Conservation (phyloP, 805 yeast species). For the Ogataea kodamae region DNA sequence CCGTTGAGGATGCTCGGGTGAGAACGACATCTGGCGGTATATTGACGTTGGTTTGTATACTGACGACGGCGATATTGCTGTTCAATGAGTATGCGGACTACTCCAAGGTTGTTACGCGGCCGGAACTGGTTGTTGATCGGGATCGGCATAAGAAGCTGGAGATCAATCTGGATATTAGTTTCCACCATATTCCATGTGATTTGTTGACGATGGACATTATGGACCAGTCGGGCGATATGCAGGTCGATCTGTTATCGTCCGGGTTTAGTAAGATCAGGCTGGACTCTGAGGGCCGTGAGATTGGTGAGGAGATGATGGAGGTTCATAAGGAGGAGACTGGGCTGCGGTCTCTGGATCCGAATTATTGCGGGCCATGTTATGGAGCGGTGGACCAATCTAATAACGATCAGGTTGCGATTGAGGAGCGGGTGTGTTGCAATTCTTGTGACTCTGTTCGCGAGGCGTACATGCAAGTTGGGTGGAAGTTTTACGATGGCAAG, state of each 20-base stretch:
- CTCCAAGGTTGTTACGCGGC: conserved; percentile 61
- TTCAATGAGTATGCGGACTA: conserved; percentile 76
- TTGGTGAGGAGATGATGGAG: conserved; percentile 38
- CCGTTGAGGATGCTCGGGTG: conserved; percentile 89
- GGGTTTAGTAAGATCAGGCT: conserved; percentile 73
- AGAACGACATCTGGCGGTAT: conserved; percentile 88
- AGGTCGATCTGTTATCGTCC: conserved; percentile 63
- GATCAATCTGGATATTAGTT: conserved; percentile 75
- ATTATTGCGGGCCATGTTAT: conserved; percentile 86
- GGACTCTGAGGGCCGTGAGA: conserved; percentile 46
- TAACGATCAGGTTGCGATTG: conserved; percentile 37
- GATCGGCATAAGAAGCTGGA: conserved; percentile 72
- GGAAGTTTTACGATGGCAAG: conserved; percentile 90
- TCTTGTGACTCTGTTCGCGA: conserved; percentile 75
- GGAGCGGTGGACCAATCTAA: conserved; percentile 67
- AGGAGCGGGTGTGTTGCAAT: conserved; percentile 68
- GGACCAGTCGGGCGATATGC: conserved; percentile 85
- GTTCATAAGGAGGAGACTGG: conserved; percentile 37
- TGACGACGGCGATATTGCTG: conserved; percentile 59
- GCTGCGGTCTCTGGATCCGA: conserved; percentile 24
- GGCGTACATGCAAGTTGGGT: conserved; percentile 72
- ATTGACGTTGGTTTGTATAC: conserved; percentile 68
- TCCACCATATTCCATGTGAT: conserved; percentile 86
- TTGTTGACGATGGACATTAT: conserved; percentile 76
- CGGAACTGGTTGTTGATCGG: conserved; percentile 86